Evolutionary conservation across 768 basidiomycete genomes (phyloP), one percentile per base, ranked within the genome.

Genomic region (Botryobasidium botryosum): DNA sequence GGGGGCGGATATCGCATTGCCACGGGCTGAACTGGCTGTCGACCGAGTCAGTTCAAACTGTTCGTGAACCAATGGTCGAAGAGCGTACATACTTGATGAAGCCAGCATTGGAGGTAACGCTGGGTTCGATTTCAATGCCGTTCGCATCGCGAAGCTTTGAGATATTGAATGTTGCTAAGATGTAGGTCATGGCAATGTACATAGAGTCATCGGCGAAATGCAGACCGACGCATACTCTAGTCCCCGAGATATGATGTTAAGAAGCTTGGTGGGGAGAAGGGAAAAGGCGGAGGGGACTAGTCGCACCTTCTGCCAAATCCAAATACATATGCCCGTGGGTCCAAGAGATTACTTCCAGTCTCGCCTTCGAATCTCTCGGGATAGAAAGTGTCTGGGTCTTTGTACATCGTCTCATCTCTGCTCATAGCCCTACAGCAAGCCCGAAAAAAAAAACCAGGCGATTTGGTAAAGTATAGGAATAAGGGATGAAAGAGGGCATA

Each of bases 291-390:
- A n/a, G n/a, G n/a, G n/a, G n/a, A n/a, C n/a, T 33, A 33, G 10
- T 33, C 17, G 37, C 37, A 13, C 23, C 37, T 39, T 21, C 37
- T 39, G 13, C 37, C 37, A 21, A 39, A 39, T 12, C 37, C 37
- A 21, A 39, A 39, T 20, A 20, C 37, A 24, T 10, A 39, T 13
- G 12, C 23, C 13, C 24, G 37, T 21, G 37, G 37, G 37, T 39
- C 21, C 37, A 39, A 20, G 2, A n/a, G n/a, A n/a, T n/a, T n/a
- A n/a, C n/a, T n/a, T n/a, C n/a, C n/a, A n/a, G n/a, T 31, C 28
- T 8, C 23, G 29, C 23, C 40, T 21, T 42, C 40, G 12, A 31
- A 49, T 4, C 49, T 48, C 21, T 48, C 47, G 17, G 49, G 49
- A 29, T 37, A 24, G 24, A 50, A 50, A 5, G 28, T 18, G 12